Percentiles rank a stretch among this genome's conserved stretches.
Evolutionary conservation across 352 stramenopile genomes (phyloP).

Genomic region (Pythium vanterpoolii): DNA sequence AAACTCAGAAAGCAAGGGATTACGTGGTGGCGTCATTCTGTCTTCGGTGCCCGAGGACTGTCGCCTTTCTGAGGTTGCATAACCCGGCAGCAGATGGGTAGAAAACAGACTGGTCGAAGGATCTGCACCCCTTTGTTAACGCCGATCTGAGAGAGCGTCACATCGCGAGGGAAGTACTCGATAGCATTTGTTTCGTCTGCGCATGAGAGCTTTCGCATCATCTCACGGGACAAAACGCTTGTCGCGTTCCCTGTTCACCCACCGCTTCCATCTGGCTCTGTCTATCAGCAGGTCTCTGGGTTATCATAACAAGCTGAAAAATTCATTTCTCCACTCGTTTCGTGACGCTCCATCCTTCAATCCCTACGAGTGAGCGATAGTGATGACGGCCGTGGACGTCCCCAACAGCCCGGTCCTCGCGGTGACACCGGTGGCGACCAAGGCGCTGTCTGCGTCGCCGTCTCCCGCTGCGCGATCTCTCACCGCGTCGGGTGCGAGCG

Average conservation of each 20-base stretch:
- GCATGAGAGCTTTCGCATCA: not conserved
- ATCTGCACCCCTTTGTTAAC: not conserved
- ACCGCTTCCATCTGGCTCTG: too few relatives aligned
- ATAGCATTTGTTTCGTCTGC: too few relatives aligned
- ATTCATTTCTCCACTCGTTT: not conserved
- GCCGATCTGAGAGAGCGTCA: too few relatives aligned
- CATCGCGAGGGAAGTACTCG: slow-evolving; percentile 1
- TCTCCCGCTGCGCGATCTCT: not conserved
- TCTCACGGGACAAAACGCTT: too few relatives aligned
- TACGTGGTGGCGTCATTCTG: too few relatives aligned
- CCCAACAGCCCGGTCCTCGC: not conserved
- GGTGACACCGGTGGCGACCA: not conserved
- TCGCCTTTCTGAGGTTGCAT: not conserved
- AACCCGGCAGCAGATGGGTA: not conserved
- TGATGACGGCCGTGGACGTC: not conserved
- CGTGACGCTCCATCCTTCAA: not conserved
- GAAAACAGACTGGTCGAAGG: not conserved
- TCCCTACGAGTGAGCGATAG: not conserved
- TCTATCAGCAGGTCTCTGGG: too few relatives aligned
- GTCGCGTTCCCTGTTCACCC: too few relatives aligned
- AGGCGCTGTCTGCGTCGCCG: not conserved
- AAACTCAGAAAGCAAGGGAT: too few relatives aligned
- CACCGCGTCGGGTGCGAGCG: not conserved
- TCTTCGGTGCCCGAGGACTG: slow-evolving; percentile 8
- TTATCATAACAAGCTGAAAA: too few relatives aligned